phyloP scores from a whole-genome alignment of 2,329 filamentous ascomycete species.

The Camillea tinctor region DNA sequence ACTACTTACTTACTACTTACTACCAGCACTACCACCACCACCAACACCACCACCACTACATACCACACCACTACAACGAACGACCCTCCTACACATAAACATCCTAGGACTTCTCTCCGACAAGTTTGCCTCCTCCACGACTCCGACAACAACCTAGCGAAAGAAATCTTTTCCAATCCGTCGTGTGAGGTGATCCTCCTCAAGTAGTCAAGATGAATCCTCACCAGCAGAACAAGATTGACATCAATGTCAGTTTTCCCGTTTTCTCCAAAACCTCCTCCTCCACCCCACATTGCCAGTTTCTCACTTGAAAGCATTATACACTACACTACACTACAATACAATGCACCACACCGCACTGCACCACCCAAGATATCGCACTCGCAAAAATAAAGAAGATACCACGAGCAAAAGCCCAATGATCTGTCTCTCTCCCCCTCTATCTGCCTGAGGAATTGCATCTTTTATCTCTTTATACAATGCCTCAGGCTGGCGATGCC shows the following conservation, averaged over 20 bases:
- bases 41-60: constrained; percentile 2
- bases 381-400: background rate
- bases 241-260: constrained; percentile 81
- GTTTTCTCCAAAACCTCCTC: constrained; percentile 14
- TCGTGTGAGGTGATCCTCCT: constrained; percentile 11
- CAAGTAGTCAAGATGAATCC: constrained; percentile 71
- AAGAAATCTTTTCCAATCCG: background rate
- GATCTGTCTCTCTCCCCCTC: no score
- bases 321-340: no score
- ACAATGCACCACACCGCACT: background rate
- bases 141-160: background rate
- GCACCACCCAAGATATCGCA: background rate
- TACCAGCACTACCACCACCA: constrained; percentile 5
- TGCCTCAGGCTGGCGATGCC: background rate
- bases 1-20: constrained; percentile 2
- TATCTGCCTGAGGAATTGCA: background rate
- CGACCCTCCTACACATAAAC: no score
- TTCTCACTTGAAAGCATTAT: no score
- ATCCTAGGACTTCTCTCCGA: background rate
- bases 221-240: constrained; percentile 97
- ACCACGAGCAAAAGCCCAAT: no score
- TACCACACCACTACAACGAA: background rate
- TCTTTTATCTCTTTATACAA: background rate
- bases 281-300: constrained; percentile 8
- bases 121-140: background rate